Evolutionary conservation across 164 flowering plant genomes (phyloP).

Genomic region (Stephania cephalantha): DNA sequence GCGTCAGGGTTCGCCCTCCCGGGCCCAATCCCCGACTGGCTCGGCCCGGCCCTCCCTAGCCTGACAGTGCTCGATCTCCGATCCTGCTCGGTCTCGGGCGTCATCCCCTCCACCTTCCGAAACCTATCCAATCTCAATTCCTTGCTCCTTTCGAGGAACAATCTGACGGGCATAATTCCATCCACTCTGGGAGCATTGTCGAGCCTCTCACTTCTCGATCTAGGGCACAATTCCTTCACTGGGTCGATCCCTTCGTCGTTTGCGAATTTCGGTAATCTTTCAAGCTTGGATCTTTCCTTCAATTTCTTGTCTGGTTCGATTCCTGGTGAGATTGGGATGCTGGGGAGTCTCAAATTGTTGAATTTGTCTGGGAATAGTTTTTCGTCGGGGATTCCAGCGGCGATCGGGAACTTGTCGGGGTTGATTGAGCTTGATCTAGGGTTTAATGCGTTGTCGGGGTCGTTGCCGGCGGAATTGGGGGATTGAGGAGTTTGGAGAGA

Average conservation of each 20-base stretch:
- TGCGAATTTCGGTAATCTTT: conserved; percentile 21
- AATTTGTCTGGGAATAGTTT: conserved; percentile 54
- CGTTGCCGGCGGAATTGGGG: conserved; percentile 41
- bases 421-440: conserved; percentile 59
- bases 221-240: conserved; percentile 30
- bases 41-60: conserved; percentile 32
- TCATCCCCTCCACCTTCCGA: conserved; percentile 48
- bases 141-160: conserved; percentile 43
- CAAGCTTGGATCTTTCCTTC: conserved; percentile 31
- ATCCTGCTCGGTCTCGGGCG: conserved; percentile 41
- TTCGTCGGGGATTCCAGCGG: conserved; percentile 38
- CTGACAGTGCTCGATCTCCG: conserved; percentile 70
- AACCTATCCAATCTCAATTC: conserved; percentile 27
- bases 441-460: conserved; percentile 50
- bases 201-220: conserved; percentile 29
- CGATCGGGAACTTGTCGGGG: conserved; percentile 44
- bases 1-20: conserved; percentile 59
- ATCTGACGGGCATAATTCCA: conserved; percentile 39
- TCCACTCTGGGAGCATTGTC: conserved; percentile 19
- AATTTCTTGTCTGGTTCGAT: conserved; percentile 47
- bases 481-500: conserved; percentile 42
- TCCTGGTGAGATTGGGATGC: conserved; percentile 33
- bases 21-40: conserved; percentile 69
- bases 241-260: conserved; percentile 34
- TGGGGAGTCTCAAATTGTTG: conserved; percentile 32